A percentile compares a stretch with the other conserved stretches of the same genome.
These are phyloP conservation scores for Lentinula detonsa DNA, from an alignment of 768 basidiomycete species.

Conservation along the genomic window DNA sequence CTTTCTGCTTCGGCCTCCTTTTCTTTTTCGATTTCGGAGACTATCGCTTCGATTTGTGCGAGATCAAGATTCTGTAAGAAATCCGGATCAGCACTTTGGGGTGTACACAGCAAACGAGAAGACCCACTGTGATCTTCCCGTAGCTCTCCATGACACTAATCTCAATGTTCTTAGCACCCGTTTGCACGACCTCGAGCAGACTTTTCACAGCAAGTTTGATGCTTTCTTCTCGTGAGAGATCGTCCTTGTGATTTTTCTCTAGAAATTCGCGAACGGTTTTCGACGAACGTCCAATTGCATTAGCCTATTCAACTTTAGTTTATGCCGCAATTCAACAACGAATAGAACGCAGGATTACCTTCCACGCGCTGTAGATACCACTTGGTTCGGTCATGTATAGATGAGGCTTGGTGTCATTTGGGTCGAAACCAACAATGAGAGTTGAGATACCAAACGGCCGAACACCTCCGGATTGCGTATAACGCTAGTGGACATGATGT, in stretches of 20 bases:
- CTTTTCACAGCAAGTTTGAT: slow-evolving; percentile 96
- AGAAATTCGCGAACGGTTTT: slow-evolving; percentile 98
- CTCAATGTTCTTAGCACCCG: slow-evolving; percentile 99
- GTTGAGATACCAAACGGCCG: slow-evolving; percentile 98
- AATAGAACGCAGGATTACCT: slow-evolving; percentile 41
- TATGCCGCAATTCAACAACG: not conserved
- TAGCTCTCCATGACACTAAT: slow-evolving; percentile 97
- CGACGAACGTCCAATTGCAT: slow-evolving; percentile 95
- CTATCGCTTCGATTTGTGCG: slow-evolving; percentile 86
- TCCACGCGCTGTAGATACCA: slow-evolving; percentile 98
- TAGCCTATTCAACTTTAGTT: slow-evolving; percentile 52
- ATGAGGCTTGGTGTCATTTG: slow-evolving; percentile 79
- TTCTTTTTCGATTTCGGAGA: slow-evolving; percentile 90
- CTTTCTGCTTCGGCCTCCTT: slow-evolving; percentile 98
- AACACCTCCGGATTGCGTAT: slow-evolving; percentile 98
- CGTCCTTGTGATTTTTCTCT: slow-evolving; percentile 96
- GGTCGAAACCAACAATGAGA: slow-evolving; percentile 95
- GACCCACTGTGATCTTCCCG: slow-evolving; percentile 80
- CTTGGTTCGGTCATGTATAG: slow-evolving; percentile 97
- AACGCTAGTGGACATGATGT: slow-evolving; percentile 47
- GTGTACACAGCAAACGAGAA: not conserved
- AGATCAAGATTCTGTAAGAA: slow-evolving; percentile 73
- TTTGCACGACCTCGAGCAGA: slow-evolving; percentile 95
- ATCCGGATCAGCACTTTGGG: not conserved
- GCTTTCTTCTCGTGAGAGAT: slow-evolving; percentile 79